Evolutionary conservation across 495 filamentous ascomycete genomes (phyloP), one percentile per base, ranked within the genome.

Genomic region (Astrocystis sublimbata): DNA sequence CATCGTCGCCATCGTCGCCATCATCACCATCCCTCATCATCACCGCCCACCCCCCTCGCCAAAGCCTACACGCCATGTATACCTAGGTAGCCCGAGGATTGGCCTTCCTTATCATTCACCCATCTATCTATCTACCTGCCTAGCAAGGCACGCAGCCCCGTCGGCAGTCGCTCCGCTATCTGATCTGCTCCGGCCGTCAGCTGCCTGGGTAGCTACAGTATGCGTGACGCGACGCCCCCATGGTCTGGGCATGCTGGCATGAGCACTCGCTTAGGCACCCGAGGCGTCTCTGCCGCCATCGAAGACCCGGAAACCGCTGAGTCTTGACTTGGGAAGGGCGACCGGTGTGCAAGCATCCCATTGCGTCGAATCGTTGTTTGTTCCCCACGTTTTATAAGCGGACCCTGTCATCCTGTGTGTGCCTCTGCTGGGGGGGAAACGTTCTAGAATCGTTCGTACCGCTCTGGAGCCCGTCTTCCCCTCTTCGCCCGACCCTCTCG

Each of bases 361-460:
- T 30, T 45, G 35, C 38, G 47, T 53, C 58, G 28, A 51, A 60
- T 60, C 46, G 58, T 60, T 52, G 46, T 40, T n/a, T 50, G 17
- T 61, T 61, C 58, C 58, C 58, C 58, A 61, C 58, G 58, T 61
- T 61, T 61, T 58, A 53, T 45, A 41, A 45, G 51, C 51, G 50
- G 50, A 49, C 6, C 59, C 51, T 53, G 50, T n/a, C n/a, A n/a
- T n/a, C n/a, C n/a, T n/a, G n/a, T n/a, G n/a, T n/a, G n/a, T n/a
- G n/a, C n/a, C n/a, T n/a, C n/a, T 49, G 40, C 60, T 62, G 60
- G 60, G 60, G n/a, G 41, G 46, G n/a, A 40, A 54, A 56, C 17
- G 51, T 62, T 62, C 60, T 62, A 62, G 60, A 62, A 62, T 56
- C 47, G 12, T 62, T 62, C 60, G 60, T 49, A 21, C 45, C 33